Evolutionary conservation across 2,329 filamentous ascomycete genomes (phyloP).

Genomic region (Fusarium vanettenii): DNA sequence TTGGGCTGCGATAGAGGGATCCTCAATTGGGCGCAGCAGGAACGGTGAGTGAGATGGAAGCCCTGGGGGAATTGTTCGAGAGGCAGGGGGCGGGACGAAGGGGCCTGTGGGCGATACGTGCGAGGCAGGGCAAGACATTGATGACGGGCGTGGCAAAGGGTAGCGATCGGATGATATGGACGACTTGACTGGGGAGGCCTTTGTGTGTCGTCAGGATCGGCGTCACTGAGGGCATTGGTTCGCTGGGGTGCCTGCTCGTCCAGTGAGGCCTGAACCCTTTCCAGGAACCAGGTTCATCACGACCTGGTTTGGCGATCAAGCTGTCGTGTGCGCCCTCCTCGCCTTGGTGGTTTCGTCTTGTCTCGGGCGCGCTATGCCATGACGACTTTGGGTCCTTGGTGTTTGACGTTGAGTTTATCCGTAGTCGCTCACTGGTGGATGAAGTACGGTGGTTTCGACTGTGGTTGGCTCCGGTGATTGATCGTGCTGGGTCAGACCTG

Average conservation of each 20-base stretch:
- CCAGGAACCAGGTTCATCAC: constrained; percentile 4
- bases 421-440: constrained; percentile 5
- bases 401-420: constrained; percentile 3
- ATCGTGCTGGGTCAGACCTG: not conserved
- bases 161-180: not conserved
- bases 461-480: not conserved
- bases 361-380: constrained; percentile 5
- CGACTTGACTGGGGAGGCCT: not conserved
- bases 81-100: constrained; percentile 27
- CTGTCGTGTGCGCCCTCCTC: not conserved
- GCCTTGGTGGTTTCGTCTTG: constrained; percentile 25
- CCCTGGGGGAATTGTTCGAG: not conserved
- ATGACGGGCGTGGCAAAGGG: constrained; percentile 22
- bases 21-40: not conserved
- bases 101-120: constrained; percentile 7
- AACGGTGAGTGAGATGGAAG: not conserved
- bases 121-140: constrained; percentile 20
- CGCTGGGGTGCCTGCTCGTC: not conserved
- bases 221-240: constrained; percentile 1
- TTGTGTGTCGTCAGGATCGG: constrained; percentile 30
- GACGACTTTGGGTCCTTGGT: not conserved
- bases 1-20: not conserved
- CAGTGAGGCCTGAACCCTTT: not conserved
- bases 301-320: not conserved
- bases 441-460: not conserved